Base-by-base conservation (phyloP, 306 rosid species). In the Fragaria iinumae region DNA sequence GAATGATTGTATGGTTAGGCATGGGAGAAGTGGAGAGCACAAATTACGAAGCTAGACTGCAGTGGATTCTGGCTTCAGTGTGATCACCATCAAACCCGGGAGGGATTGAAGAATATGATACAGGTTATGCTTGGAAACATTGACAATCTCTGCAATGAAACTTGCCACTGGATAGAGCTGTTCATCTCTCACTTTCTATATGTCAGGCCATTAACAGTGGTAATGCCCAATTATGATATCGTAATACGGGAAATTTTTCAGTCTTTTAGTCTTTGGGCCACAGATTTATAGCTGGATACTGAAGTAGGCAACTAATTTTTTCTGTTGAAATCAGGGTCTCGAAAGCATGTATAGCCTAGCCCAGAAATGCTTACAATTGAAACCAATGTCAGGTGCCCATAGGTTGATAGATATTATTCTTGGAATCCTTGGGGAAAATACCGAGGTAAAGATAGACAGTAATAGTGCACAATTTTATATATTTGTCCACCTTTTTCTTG, bases 11-110 rank as follows among this genome's bases (percentile, higher is more conserved):
- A 17, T 55, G 83, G 70, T 38, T 81, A 94, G 98, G 95, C 95
- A 80, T 92, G 96, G 97, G 98, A 94, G 84, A 92, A 88, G 80
- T 94, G 98, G 98, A 82, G 96, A 79, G 88, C 88, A 8, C 93
- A 90, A 80, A 85, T 94, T 72, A 87, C 93, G 50, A 94, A 90
- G 85, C 86, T 94, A 78, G 97, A 88, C 57, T 82, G 96, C 81
- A 92, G 96, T 88, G 85, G 84, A 27, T 92, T 73, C 79, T 92
- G 98, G 98, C 81, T 83, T 78, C 87, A 87, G 12, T 94, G 98
- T 88, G 83, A 85, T 87, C 92, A 94, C 83, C 83, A 56, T 63
- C 89, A 49, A 76, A 94, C 98, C 53, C 75, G 80, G 63, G 95
- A 90, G 41, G 97, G 98, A 29, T 88, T 94, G 93, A 89, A 87